Conservation (phyloP, 2,329 filamentous ascomycete genomes). For the Sporothrix globosa region DNA sequence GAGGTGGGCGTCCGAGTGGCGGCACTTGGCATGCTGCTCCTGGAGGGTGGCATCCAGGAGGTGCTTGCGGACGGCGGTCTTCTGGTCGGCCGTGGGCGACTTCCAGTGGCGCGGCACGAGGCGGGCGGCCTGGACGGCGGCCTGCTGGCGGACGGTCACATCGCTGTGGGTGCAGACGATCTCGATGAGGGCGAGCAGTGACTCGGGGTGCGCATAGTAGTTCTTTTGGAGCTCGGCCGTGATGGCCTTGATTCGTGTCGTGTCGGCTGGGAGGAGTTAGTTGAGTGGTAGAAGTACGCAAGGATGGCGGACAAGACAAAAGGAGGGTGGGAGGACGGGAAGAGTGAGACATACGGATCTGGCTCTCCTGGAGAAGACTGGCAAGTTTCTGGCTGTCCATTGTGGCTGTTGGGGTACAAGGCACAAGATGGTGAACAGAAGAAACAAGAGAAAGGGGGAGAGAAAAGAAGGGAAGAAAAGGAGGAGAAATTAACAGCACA, state of each 20-base stretch:
- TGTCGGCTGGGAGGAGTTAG: slow-evolving; percentile 67
- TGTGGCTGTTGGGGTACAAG: not conserved
- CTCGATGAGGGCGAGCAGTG: slow-evolving; percentile 83
- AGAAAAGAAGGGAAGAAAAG: not conserved
- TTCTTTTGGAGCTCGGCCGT: slow-evolving; percentile 89
- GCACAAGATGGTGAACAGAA: slow-evolving; percentile 19
- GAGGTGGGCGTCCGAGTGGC: slow-evolving; percentile 85
- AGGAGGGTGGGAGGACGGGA: slow-evolving; percentile 29
- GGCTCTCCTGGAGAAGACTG: slow-evolving; percentile 81
- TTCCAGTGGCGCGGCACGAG: slow-evolving; percentile 86
- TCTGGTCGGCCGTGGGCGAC: slow-evolving; percentile 71
- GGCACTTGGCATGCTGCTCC: slow-evolving; percentile 74
- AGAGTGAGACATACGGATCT: slow-evolving; percentile 69
- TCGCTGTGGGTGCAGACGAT: slow-evolving; percentile 79
- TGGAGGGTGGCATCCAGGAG: slow-evolving; percentile 81
- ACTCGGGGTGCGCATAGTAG: slow-evolving; percentile 85
- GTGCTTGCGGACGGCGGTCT: slow-evolving; percentile 77
- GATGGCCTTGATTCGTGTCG: slow-evolving; percentile 83
- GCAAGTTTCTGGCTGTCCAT: slow-evolving; percentile 87
- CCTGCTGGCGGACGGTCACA: slow-evolving; percentile 78
- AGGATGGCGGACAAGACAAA: slow-evolving; percentile 26
- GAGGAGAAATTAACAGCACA: not conserved
- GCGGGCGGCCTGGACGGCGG: slow-evolving; percentile 85
- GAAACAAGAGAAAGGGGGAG: slow-evolving; percentile 9
- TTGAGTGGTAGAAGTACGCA: not conserved